Evolutionary conservation across 1,284 basidiomycete genomes (phyloP).

Genomic region (Ganoderma boninense): DNA sequence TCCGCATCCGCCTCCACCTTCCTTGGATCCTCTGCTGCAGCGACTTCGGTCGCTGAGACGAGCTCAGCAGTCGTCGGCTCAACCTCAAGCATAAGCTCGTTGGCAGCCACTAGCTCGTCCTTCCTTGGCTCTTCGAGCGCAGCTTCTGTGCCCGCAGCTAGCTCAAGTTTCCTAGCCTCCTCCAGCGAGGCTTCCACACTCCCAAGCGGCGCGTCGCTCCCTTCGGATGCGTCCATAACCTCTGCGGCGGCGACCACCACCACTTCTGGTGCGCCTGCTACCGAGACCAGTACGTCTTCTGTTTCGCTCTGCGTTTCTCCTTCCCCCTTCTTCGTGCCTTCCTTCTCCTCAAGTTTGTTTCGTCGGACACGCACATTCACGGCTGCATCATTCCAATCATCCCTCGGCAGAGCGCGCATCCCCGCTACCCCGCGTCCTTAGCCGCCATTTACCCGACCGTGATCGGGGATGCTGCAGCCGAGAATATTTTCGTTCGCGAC

Average conservation of each 20-base stretch:
- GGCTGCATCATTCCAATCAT: neutral
- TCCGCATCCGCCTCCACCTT: slow-evolving; percentile 6
- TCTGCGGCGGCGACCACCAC: slow-evolving; percentile 3
- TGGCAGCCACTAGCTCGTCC: neutral
- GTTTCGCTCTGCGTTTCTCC: neutral
- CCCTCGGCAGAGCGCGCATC: neutral
- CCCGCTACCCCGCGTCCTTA: neutral
- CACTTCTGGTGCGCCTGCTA: slow-evolving; percentile 13
- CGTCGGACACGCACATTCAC: neutral
- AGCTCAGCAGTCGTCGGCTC: neutral
- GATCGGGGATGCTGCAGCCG: neutral
- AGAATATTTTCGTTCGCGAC: neutral
- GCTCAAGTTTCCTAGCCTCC: slow-evolving; percentile 12
- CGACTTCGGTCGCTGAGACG: slow-evolving; percentile 2
- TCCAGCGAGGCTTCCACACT: neutral
- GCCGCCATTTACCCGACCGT: neutral
- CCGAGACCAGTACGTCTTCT: slow-evolving; percentile 23
- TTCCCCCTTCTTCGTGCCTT: neutral
- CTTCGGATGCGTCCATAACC: neutral
- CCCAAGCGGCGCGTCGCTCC: neutral
- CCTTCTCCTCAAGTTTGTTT: neutral
- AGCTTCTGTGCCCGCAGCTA: slow-evolving; percentile 16
- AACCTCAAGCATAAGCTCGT: neutral
- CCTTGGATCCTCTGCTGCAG: neutral
- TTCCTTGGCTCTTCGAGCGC: neutral